Evolutionary conservation across 495 filamentous ascomycete genomes (phyloP).

Genomic region (Aspergillus ostianus): DNA sequence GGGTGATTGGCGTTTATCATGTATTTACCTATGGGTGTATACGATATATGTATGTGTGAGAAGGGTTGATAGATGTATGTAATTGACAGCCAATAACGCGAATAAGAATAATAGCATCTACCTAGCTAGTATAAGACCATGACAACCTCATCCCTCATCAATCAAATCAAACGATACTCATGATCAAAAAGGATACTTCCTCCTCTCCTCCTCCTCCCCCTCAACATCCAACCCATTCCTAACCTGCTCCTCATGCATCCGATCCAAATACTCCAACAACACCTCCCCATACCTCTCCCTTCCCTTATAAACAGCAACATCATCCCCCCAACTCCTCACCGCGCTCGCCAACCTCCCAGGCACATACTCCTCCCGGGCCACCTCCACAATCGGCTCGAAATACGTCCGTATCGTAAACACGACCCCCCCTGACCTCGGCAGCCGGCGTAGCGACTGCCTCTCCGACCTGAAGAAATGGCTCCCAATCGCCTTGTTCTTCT

Average conservation of each 20-base stretch:
- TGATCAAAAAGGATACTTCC: slow-evolving; percentile 45
- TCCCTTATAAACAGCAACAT: slow-evolving; percentile 83
- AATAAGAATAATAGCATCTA: neutral
- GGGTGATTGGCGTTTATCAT: no score
- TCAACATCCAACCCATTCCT: slow-evolving; percentile 59
- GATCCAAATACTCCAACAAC: slow-evolving; percentile 78
- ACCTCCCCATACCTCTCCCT: slow-evolving; percentile 76
- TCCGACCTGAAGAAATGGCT: slow-evolving; percentile 80
- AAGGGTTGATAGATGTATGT: neutral
- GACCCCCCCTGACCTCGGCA: slow-evolving; percentile 72
- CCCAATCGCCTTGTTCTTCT: slow-evolving; percentile 72
- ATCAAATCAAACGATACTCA: neutral
- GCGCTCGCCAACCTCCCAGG: slow-evolving; percentile 71
- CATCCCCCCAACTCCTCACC: slow-evolving; percentile 80
- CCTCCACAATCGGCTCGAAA: slow-evolving; percentile 66
- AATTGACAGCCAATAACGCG: neutral
- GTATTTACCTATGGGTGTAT: no score
- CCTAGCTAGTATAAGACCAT: neutral
- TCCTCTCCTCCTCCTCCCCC: slow-evolving; percentile 63
- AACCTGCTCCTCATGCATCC: slow-evolving; percentile 75
- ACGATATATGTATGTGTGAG: neutral
- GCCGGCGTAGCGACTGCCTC: slow-evolving; percentile 69
- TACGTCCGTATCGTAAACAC: slow-evolving; percentile 82
- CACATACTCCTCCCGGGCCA: slow-evolving; percentile 67
- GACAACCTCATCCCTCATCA: no score